Percentiles rank a stretch among this genome's conserved stretches.
Conservation (phyloP, 129 eudicot species). For the Cynara cardunculus region DNA sequence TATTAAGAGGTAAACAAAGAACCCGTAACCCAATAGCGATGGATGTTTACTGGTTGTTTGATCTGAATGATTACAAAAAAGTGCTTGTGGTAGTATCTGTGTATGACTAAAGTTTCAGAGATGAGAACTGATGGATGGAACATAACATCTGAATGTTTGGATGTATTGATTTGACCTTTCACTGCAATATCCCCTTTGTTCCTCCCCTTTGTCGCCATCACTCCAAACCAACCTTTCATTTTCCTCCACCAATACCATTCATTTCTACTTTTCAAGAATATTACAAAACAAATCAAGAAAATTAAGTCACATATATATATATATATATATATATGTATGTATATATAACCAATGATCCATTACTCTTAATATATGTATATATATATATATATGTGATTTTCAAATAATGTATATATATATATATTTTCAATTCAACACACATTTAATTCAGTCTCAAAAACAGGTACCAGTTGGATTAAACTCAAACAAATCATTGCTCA, state of each 20-base stretch:
- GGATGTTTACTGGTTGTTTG: not conserved
- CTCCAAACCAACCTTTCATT: not conserved
- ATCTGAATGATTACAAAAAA: not conserved
- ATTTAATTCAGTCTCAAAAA: not conserved
- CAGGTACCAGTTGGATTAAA: not conserved
- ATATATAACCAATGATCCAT: too few species aligned
- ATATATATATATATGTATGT: not conserved
- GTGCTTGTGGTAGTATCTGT: not conserved
- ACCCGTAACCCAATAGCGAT: too few species aligned
- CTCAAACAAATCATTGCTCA: conserved; percentile 8
- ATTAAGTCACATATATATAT: not conserved
- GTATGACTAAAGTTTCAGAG: conserved; percentile 16
- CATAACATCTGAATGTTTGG: conserved; percentile 27
- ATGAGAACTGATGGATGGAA: conserved; percentile 31
- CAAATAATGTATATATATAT: not conserved
- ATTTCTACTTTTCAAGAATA: not conserved
- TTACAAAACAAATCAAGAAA: not conserved
- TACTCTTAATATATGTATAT: too few species aligned
- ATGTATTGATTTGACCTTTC: conserved; percentile 23
- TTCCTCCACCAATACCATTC: not conserved
- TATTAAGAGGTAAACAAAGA: too few species aligned
- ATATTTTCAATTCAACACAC: not conserved
- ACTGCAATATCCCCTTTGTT: conserved; percentile 29
- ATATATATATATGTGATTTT: not conserved
- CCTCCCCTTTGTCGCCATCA: conserved; percentile 1